Evolutionary conservation across 805 yeast species (phyloP), one percentile per base, ranked within the genome.

Genomic region (Ogataea pilisensis): DNA sequence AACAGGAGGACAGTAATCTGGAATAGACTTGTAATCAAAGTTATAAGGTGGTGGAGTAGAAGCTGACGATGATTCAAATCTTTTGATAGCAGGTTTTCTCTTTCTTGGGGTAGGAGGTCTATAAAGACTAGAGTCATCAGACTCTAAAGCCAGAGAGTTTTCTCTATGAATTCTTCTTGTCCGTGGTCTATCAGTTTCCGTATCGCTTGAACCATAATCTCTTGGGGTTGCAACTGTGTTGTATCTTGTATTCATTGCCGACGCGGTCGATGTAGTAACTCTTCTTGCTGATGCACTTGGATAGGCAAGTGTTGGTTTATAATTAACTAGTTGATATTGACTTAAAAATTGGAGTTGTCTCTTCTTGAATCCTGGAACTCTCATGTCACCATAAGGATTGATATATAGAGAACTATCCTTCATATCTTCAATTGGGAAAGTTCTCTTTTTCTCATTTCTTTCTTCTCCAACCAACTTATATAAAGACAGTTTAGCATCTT

Each of bases 1-100:
- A 12, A 77, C 50, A 16, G 84, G 70, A 3, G 97, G 97, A n/a
- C 87, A 79, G 63, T 72, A 88, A 62, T 89, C 96, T 28, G 89
- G 89, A 41, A 90, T 66, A 21, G 78, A 66, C 57, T 80, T 84
- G 72, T 85, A 86, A 42, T 77, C 78, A 46, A 71, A 64, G 42
- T 74, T 73, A 42, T 72, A 72, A n/a, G 74, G 68, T 36, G 76
- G 75, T 21, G 73, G 65, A 41, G 63, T 62, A 43, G 68, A 64
- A 12, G 56, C 35, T n/a, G 53, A 35, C 11, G 55, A 45, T 5
- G 55, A 45, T 29, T 51, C 54, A 5, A 44, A 28, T 32, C 51
- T 45, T 38, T 40, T 49, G 19, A 46, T 49, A 14, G 48, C 39
- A 24, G 54, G 57, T 65, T 68, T 70, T 60, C 65, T 39, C 60